Evolutionary conservation across 163 green algal species (phyloP).

Genomic region (Trebouxiophyceae sp.): DNA sequence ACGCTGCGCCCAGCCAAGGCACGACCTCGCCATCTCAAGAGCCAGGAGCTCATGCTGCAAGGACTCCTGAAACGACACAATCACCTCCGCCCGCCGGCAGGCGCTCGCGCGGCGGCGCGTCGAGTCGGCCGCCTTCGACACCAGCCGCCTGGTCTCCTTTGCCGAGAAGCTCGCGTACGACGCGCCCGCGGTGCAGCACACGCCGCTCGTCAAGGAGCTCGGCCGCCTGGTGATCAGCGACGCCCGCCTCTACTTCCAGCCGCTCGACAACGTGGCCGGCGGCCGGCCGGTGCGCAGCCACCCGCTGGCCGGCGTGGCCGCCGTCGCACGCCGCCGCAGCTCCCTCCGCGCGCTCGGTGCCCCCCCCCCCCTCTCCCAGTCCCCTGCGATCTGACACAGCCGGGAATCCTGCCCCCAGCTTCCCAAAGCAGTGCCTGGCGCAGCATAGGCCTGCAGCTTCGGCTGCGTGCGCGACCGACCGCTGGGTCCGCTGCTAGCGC

Average conservation of each 20-base stretch:
- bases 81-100: too few species aligned
- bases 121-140: constrained; percentile 55
- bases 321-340: constrained; percentile 58
- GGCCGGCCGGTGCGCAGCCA: constrained; percentile 49
- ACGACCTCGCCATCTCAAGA: too few species aligned
- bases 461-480: too few species aligned
- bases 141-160: constrained; percentile 64
- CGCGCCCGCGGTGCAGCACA: constrained; percentile 43
- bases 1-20: too few species aligned
- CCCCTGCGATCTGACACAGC: too few species aligned
- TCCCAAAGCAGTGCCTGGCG: too few species aligned
- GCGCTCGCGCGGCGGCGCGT: constrained; percentile 1
- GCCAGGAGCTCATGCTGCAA: too few species aligned
- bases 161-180: constrained; percentile 55
- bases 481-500: too few species aligned
- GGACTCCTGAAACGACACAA: too few species aligned
- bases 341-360: constrained; percentile 39
- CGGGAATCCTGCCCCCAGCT: too few species aligned
- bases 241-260: constrained; percentile 85
- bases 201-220: constrained; percentile 64
- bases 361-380: not conserved
- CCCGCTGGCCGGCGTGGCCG: constrained; percentile 62
- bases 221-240: constrained; percentile 79
- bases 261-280: constrained; percentile 43
- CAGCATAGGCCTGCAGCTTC: too few species aligned